Base-by-base conservation (phyloP, 2,329 filamentous ascomycete species). In the Talaromyces sp. region DNA sequence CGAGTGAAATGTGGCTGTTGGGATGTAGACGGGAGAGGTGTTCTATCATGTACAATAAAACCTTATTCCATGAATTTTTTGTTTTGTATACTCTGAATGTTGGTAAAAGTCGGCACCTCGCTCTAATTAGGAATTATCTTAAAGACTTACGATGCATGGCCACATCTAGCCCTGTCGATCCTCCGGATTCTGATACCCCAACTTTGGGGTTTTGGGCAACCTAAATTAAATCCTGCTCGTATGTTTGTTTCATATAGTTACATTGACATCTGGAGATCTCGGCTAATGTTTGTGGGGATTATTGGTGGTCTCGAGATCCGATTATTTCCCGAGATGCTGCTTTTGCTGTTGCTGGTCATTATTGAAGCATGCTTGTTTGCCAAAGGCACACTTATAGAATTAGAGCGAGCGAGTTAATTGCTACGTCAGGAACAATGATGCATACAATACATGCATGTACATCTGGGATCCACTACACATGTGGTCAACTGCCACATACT, bases 21-120 rank as follows among this genome's bases (percentile, higher is more conserved):
- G 24, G 26, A 29, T 52, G 48, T 29, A 29, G 48, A 52, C 29
- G 24, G 19, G 27, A n/a, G 27, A 27, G 26, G 29, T 52, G 24
- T 52, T 51, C 29, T 29, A 52, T 29, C 48, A 27, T 52, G 48
- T 52, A 52, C 48, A 52, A 52, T 52, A 52, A 52, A 52, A 52
- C 19, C 7, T n/a, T 29, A n/a, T 27, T 52, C 11, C n/a, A 52
- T 52, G 19, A 29, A 26, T n/a, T 52, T 19, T 52, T 29, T 52
- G 24, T 29, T 9, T 52, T 52, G 24, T 52, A 12, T 35, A 14
- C 32, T 35, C 3, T 35, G 6, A 7, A 46, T 8, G n/a, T 1
- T 4, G 43, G 10, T 46, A 14, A 9, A 21, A 21, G 21, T 21
- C 5, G 32, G 32, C 6, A 17, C 17, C 35, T 38, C 35, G 35